These are phyloP conservation scores for Drosera spatulata DNA, from an alignment of 179 eudicot species.

Conservation along the genomic window DNA sequence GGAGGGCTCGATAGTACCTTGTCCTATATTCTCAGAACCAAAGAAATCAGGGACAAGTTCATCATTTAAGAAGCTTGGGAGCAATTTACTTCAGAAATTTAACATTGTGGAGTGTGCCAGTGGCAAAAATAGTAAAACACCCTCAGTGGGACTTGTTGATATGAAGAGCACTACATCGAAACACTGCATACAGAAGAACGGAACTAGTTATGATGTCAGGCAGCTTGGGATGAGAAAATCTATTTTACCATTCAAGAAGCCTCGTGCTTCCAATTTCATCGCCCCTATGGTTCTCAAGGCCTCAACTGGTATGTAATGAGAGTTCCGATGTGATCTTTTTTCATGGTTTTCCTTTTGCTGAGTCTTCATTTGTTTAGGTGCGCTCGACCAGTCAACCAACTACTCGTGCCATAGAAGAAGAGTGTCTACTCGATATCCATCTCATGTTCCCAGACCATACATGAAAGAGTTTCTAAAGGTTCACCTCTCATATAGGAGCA, in stretches of 20 bases:
- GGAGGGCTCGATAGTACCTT: constrained; percentile 49
- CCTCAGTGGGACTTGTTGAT: constrained; percentile 36
- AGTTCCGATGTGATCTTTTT: constrained; percentile 1
- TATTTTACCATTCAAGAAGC: constrained; percentile 76
- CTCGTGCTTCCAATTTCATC: constrained; percentile 55
- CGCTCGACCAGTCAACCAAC: constrained; percentile 25
- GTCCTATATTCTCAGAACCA: constrained; percentile 29
- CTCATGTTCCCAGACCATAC: constrained; percentile 36
- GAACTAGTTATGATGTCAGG: constrained; percentile 29
- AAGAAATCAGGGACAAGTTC: constrained; percentile 14
- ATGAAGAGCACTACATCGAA: constrained; percentile 32
- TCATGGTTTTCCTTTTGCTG: constrained; percentile 3
- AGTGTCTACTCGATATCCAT: constrained; percentile 55
- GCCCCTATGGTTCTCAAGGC: constrained; percentile 34
- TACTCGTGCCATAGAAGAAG: constrained; percentile 30
- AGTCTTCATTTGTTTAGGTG: constrained; percentile 21
- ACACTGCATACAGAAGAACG: constrained; percentile 15
- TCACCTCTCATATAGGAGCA: constrained; percentile 28
- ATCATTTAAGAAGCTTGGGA: constrained; percentile 30
- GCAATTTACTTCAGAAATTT: constrained; percentile 49
- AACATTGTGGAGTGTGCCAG: constrained; percentile 46
- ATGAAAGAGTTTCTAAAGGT: constrained; percentile 51
- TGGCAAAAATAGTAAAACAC: constrained; percentile 19
- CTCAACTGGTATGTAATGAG: constrained; percentile 37
- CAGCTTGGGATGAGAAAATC: constrained; percentile 35